phyloP scores from a whole-genome alignment of 2,329 filamentous ascomycete genomes.

The Harringtonia lauricola region DNA sequence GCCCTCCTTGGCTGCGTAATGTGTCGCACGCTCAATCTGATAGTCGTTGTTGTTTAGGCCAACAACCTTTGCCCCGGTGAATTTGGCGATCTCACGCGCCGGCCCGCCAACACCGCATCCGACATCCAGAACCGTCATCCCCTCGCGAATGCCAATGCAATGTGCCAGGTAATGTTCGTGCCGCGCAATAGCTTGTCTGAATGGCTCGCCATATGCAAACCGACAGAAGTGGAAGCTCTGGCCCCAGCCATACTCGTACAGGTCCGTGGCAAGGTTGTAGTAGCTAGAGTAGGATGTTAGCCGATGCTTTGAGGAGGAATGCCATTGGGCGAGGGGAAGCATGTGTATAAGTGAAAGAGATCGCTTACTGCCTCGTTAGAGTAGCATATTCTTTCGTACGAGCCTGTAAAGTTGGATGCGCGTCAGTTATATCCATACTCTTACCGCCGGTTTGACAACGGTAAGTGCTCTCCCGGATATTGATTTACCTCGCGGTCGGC shows the following conservation, averaged over 20 bases:
- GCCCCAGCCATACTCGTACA: slow-evolving; percentile 96
- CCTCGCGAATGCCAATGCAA: slow-evolving; percentile 73
- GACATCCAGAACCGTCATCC: slow-evolving; percentile 87
- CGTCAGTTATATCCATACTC: background rate
- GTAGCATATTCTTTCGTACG: slow-evolving; percentile 85
- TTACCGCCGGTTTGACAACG: too few relatives aligned
- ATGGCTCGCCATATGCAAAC: slow-evolving; percentile 76
- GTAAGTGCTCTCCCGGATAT: too few relatives aligned
- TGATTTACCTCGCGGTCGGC: slow-evolving; percentile 60
- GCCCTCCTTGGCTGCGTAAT: slow-evolving; percentile 73
- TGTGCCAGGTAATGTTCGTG: slow-evolving; percentile 97
- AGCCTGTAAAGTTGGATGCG: slow-evolving; percentile 34
- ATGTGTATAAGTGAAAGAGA: background rate
- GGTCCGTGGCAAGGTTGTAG: slow-evolving; percentile 92
- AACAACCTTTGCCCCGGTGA: slow-evolving; percentile 78
- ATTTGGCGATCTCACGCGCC: slow-evolving; percentile 91
- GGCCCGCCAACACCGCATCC: slow-evolving; percentile 95
- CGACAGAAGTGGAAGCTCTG: slow-evolving; percentile 97
- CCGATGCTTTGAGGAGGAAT: too few relatives aligned
- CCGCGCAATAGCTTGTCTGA: slow-evolving; percentile 83
- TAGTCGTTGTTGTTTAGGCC: slow-evolving; percentile 99
- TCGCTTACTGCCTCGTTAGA: slow-evolving; percentile 67
- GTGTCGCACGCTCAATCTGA: slow-evolving; percentile 88
- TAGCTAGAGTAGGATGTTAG: slow-evolving; percentile 31
- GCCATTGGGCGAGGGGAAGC: too few relatives aligned